These are phyloP conservation scores for Podila epigama DNA, from an alignment of 192 early-diverging fungal species.

Conservation along the genomic window DNA sequence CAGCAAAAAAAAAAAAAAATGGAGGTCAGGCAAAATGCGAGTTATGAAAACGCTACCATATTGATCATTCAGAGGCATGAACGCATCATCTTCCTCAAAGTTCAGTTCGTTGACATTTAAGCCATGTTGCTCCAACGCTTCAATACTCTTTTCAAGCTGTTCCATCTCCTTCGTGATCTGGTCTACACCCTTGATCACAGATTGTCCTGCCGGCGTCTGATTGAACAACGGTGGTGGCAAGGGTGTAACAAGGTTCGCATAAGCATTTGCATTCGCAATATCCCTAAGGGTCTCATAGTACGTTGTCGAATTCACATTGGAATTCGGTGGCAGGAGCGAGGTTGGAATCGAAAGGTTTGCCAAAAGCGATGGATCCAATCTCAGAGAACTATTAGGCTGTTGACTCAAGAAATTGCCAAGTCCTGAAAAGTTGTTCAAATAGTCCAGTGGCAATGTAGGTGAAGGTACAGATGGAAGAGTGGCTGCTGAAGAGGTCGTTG, in stretches of 20 bases:
- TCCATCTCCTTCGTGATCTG: conserved; percentile 31
- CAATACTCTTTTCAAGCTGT: conserved; percentile 22
- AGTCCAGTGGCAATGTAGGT: conserved; percentile 10
- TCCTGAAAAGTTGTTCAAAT: conserved; percentile 7
- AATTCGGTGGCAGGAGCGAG: conserved; percentile 13
- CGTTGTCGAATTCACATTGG: conserved; percentile 3
- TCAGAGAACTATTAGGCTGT: background rate
- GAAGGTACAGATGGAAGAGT: conserved; percentile 1
- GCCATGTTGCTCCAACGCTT: conserved; percentile 29
- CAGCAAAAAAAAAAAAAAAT: too few species aligned
- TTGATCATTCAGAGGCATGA: background rate
- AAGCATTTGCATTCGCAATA: conserved; percentile 26
- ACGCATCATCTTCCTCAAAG: conserved; percentile 27
- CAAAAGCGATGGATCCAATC: conserved; percentile 9
- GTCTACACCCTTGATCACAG: conserved; percentile 24
- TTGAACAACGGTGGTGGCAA: conserved; percentile 4
- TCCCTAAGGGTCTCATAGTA: conserved; percentile 27
- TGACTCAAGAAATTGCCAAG: background rate
- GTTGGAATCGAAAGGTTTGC: conserved; percentile 22
- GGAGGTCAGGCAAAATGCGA: too few species aligned
- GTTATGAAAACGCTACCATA: too few species aligned
- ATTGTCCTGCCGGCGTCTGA: conserved; percentile 18
- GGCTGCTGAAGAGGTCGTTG: conserved; percentile 1
- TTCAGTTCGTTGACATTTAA: conserved; percentile 21
- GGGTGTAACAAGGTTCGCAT: background rate